Evolutionary conservation across 768 basidiomycete species (phyloP).

Genomic region (Suillus cothurnatus): DNA sequence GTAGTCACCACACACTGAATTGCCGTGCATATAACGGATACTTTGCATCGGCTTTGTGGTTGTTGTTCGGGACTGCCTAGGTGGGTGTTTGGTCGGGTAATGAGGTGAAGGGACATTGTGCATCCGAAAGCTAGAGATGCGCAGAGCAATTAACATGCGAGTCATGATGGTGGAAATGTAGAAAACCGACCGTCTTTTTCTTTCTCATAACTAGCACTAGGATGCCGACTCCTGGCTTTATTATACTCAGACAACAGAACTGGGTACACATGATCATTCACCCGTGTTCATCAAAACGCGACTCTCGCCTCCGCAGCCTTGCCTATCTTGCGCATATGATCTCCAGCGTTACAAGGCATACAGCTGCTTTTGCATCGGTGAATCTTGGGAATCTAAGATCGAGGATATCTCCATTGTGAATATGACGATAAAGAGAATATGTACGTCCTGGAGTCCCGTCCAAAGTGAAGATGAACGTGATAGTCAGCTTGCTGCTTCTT

Average conservation of each 20-base stretch:
- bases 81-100: too few relatives aligned
- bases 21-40: too few relatives aligned
- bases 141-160: not conserved
- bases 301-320: slow-evolving; percentile 52
- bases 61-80: too few relatives aligned
- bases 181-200: slow-evolving; percentile 51
- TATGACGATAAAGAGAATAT: slow-evolving; percentile 22
- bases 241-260: slow-evolving; percentile 44
- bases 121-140: slow-evolving; percentile 53
- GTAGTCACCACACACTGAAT: too few relatives aligned
- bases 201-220: slow-evolving; percentile 41
- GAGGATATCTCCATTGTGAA: slow-evolving; percentile 47
- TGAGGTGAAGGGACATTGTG: too few relatives aligned
- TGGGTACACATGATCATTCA: slow-evolving; percentile 46
- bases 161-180: slow-evolving; percentile 1
- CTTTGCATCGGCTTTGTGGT: too few relatives aligned
- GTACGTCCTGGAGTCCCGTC: slow-evolving; percentile 47
- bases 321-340: too few relatives aligned
- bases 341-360: slow-evolving; percentile 56
- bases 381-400: slow-evolving; percentile 63
- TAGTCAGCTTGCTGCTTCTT: slow-evolving; percentile 46
- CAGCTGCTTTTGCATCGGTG: slow-evolving; percentile 66
- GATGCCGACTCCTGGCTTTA: slow-evolving; percentile 42
- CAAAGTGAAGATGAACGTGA: slow-evolving; percentile 46
- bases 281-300: slow-evolving; percentile 45